Base-by-base conservation (phyloP, 1,284 basidiomycete genomes). In the Bjerkandera adusta region DNA sequence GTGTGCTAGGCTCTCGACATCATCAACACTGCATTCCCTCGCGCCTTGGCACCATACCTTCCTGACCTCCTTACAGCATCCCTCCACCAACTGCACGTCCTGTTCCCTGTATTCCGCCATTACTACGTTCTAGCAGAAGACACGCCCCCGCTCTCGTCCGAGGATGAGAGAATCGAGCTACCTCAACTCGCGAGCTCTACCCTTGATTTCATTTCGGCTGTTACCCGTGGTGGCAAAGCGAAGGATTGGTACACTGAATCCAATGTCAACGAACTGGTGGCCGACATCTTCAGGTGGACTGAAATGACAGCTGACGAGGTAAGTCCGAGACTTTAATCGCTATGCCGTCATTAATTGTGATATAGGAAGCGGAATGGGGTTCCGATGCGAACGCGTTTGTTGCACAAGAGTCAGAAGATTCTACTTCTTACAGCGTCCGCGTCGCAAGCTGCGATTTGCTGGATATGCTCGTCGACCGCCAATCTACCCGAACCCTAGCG, bases 381-480 rank as follows among this genome's bases (percentile, higher is more conserved):
- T 81, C 73, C 45, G 89, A 97, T 59, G 83, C 91, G 1, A 96
- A 97, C 55, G 83, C 88, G 2, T 98, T 98, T 62, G 85, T 98
- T 20, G 87, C 89, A 18, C 92, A 97, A 58, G 95, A 97, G 60
- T 92, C 97, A 52, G 96, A 97, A 57, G 93, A 97, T 54, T 85
- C 85, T 1, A 79, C 89, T 42, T 65, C 76, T 0, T 95, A 92
- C 62, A 89, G 88, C 51, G 77, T 94, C 36, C 81, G 96, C 30
- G 79, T 92, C 8, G 86, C 89, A 4, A 85, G 86, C 3, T 85
- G 93, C 55, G 96, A 97, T 59, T 67, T 97, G 22, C 69, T 97
- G 33, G 77, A 78, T 32, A 92, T 79, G 34, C 69, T 97, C 45
- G 70, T 95, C 36, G 85, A 91, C 47, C 77, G 83, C 34, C 76